Percentiles rank a stretch among this genome's conserved stretches.
phyloP scores from a whole-genome alignment of 2,329 filamentous ascomycete genomes.

The Fusarium duplospermum region DNA sequence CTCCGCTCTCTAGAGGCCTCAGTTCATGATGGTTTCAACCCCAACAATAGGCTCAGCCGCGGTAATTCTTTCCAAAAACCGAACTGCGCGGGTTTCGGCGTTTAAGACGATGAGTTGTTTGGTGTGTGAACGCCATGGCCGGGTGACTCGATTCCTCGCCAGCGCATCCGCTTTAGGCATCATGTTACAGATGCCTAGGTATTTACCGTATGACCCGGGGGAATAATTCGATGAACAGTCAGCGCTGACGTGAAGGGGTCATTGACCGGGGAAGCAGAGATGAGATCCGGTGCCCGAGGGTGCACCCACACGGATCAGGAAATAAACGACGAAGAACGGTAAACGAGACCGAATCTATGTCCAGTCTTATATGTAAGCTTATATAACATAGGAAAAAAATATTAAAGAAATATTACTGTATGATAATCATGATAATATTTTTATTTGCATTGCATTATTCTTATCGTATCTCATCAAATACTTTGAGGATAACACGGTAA shows the following conservation, averaged over 20 bases:
- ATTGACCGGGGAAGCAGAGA: background rate
- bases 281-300: background rate
- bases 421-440: no score
- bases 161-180: background rate
- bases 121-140: background rate
- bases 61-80: background rate
- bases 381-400: background rate
- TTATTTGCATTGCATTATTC: background rate
- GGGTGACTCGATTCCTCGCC: background rate
- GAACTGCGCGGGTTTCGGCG: background rate
- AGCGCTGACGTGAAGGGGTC: background rate
- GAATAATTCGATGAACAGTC: background rate
- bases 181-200: background rate
- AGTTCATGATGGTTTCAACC: background rate
- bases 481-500: background rate
- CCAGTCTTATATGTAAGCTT: background rate
- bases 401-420: background rate
- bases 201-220: background rate
- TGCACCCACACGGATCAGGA: background rate
- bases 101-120: background rate
- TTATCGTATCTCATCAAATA: background rate
- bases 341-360: background rate
- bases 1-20: background rate
- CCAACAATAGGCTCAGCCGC: background rate
- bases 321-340: background rate